A percentile compares a stretch with the other conserved stretches of the same genome.
phyloP scores from a whole-genome alignment of 78 protist species.

The Thecamonas trahens region DNA sequence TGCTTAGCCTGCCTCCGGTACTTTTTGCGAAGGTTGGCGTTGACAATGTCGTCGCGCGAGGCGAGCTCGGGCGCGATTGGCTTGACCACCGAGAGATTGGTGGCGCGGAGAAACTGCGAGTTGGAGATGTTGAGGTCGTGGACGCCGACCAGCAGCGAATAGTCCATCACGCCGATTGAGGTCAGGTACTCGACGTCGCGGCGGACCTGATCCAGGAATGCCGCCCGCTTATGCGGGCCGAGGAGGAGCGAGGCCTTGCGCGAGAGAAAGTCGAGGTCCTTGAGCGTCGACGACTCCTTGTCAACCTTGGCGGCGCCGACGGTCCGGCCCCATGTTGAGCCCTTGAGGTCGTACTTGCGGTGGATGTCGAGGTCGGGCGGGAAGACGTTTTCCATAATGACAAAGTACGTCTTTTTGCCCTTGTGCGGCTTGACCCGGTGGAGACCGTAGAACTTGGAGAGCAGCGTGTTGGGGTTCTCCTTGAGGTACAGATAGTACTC shows the following conservation, averaged over 20 bases:
- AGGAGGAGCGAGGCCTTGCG: neutral
- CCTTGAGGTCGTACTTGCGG: constrained; percentile 62
- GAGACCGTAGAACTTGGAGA: constrained; percentile 45
- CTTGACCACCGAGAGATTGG: neutral
- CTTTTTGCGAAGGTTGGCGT: neutral
- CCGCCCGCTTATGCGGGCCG: constrained; percentile 14
- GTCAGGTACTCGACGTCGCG: constrained; percentile 32
- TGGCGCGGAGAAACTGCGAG: neutral
- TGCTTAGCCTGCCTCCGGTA: too few species aligned
- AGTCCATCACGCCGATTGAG: constrained; percentile 55
- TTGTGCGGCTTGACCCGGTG: constrained; percentile 8
- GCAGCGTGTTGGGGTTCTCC: constrained; percentile 42
- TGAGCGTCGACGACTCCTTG: neutral
- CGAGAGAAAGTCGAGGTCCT: constrained; percentile 25
- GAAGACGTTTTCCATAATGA: constrained; percentile 63
- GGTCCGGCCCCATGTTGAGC: constrained; percentile 21
- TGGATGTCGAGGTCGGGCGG: constrained; percentile 22
- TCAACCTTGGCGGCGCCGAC: neutral
- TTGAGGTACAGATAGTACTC: constrained; percentile 27
- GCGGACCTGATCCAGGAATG: constrained; percentile 24
- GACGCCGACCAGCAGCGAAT: constrained; percentile 48
- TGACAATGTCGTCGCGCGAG: neutral
- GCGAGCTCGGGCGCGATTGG: neutral
- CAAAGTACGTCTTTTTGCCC: constrained; percentile 8
- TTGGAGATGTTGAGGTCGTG: constrained; percentile 11